These are phyloP conservation scores for Exophiala lecanii-corni DNA, from an alignment of 2,329 filamentous ascomycete species.

Conservation along the genomic window DNA sequence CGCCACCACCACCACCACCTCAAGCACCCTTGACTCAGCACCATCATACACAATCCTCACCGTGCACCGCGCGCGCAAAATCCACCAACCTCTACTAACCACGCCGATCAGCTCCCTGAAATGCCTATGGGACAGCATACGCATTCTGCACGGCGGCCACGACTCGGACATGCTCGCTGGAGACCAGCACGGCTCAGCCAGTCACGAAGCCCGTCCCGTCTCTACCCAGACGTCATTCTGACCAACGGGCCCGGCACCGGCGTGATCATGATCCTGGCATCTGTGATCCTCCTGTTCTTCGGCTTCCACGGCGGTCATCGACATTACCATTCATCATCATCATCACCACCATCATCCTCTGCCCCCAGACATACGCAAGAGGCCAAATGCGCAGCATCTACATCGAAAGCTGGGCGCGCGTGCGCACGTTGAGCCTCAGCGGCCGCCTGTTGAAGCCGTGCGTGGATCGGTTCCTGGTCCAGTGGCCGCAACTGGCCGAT, in stretches of 20 bases:
- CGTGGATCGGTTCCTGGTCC: conserved; percentile 75
- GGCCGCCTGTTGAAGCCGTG: conserved; percentile 69
- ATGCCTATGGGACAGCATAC: conserved; percentile 61
- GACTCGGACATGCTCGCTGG: no score
- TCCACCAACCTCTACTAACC: conserved; percentile 71
- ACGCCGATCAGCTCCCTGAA: conserved; percentile 53
- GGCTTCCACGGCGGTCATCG: conserved; percentile 13
- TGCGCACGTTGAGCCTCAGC: conserved; percentile 75
- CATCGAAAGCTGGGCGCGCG: conserved; percentile 87
- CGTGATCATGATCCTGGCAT: conserved; percentile 65
- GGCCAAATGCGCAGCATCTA: conserved; percentile 71
- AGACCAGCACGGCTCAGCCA: no score
- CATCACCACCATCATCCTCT: neutral
- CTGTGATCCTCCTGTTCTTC: conserved; percentile 52
- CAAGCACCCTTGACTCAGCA: conserved; percentile 54
- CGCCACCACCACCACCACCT: no score
- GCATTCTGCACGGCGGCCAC: conserved; percentile 49
- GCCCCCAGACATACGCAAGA: no score
- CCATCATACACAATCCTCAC: conserved; percentile 60
- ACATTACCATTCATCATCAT: neutral
- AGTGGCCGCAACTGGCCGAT: conserved; percentile 64
- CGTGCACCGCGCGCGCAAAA: conserved; percentile 70
- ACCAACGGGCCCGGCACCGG: conserved; percentile 87
- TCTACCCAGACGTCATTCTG: conserved; percentile 69
- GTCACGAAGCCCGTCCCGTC: conserved; percentile 30